A percentile compares a stretch with the other conserved stretches of the same genome.
phyloP scores from a whole-genome alignment of 805 yeast species.

The Metschnikowia sp. region DNA sequence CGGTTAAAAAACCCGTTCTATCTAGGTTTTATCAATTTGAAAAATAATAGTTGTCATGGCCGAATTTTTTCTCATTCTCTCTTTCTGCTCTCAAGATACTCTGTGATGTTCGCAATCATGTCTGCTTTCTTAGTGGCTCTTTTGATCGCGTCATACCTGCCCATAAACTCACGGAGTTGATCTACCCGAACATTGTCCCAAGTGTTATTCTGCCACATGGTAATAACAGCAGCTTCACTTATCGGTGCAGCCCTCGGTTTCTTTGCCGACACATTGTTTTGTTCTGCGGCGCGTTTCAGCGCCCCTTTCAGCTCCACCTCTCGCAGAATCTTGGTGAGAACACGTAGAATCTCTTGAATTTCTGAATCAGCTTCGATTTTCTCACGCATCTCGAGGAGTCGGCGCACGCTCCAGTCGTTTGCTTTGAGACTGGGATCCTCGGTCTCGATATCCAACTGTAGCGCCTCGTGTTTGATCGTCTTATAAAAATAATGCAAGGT shows the following conservation, averaged over 20 bases:
- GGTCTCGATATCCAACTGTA: constrained; percentile 46
- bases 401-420: constrained; percentile 16
- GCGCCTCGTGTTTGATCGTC: constrained; percentile 58
- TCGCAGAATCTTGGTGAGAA: constrained; percentile 6
- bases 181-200: constrained; percentile 38
- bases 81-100: constrained; percentile 23
- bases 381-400: constrained; percentile 8
- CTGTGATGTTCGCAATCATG: constrained; percentile 39
- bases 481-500: constrained; percentile 63
- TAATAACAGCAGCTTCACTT: constrained; percentile 37
- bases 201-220: constrained; percentile 39
- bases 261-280: constrained; percentile 1
- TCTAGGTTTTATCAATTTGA: too few relatives aligned
- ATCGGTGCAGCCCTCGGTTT: constrained; percentile 7
- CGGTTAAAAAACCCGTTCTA: not conserved
- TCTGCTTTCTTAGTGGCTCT: constrained; percentile 41
- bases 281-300: constrained; percentile 14
- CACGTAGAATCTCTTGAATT: constrained; percentile 1
- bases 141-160: constrained; percentile 31
- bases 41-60: too few relatives aligned
- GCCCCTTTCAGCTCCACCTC: constrained; percentile 6
- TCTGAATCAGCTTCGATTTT: constrained; percentile 1
- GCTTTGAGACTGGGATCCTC: constrained; percentile 12
- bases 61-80: not conserved
- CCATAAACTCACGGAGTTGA: constrained; percentile 41